Conservation (phyloP, 805 yeast species). For the Saturnispora gosingensis region DNA sequence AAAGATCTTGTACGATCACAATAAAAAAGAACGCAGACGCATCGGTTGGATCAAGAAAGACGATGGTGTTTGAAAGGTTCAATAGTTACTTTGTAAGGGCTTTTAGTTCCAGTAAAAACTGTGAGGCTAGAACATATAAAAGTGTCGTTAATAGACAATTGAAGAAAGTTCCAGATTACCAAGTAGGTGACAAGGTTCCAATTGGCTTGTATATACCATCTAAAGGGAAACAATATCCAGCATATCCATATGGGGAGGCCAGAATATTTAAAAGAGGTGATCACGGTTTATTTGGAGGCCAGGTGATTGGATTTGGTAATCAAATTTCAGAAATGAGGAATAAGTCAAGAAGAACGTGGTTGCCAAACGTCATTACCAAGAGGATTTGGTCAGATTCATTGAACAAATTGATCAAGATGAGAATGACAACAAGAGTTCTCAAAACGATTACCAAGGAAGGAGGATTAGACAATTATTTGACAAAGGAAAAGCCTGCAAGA, state of each 20-base stretch:
- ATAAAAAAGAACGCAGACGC: too few species aligned
- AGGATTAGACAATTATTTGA: conserved; percentile 82
- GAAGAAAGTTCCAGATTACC: conserved; percentile 33
- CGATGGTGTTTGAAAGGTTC: background rate
- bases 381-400: conserved; percentile 80
- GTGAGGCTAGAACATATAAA: conserved; percentile 26
- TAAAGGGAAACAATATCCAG: conserved; percentile 41
- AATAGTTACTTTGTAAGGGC: background rate
- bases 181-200: conserved; percentile 49
- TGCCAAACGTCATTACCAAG: conserved; percentile 71
- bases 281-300: conserved; percentile 85
- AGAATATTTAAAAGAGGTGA: conserved; percentile 73
- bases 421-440: conserved; percentile 71
- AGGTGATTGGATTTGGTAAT: conserved; percentile 68
- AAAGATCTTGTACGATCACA: background rate
- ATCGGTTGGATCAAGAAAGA: background rate
- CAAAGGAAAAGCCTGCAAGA: conserved; percentile 82
- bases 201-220: conserved; percentile 33
- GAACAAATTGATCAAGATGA: conserved; percentile 44
- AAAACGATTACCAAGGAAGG: conserved; percentile 89
- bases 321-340: conserved; percentile 67
- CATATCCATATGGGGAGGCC: conserved; percentile 73
- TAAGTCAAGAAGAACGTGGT: conserved; percentile 64
- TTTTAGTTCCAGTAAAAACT: background rate
- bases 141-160: conserved; percentile 40